These are phyloP conservation scores for Populus hybrid DNA, from an alignment of 441 rosid species.

Conservation along the genomic window DNA sequence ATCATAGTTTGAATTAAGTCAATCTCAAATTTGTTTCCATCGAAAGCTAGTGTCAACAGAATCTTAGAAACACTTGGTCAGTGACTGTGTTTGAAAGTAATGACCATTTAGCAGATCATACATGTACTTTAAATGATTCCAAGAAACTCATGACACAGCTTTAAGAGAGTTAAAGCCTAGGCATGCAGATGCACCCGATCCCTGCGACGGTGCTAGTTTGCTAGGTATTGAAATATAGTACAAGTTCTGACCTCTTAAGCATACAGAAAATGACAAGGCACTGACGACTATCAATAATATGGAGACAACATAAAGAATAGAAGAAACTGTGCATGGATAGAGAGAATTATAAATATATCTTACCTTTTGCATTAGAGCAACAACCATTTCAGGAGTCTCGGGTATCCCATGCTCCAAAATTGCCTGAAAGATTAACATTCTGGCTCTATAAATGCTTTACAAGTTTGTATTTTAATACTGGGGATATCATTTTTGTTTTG, in stretches of 20 bases:
- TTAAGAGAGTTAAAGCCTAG: not conserved
- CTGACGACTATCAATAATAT: not conserved
- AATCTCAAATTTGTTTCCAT: not conserved
- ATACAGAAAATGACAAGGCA: not conserved
- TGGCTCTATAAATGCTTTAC: conserved; percentile 3
- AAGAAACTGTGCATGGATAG: not conserved
- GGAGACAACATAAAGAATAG: not conserved
- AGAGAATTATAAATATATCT: not conserved
- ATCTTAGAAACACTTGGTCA: not conserved
- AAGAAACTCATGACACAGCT: not conserved
- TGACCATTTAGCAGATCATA: not conserved
- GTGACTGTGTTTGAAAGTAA: not conserved
- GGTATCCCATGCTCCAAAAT: conserved; percentile 79
- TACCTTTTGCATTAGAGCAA: conserved; percentile 83
- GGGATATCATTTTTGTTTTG: not conserved
- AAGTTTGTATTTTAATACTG: conserved; percentile 3
- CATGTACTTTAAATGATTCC: not conserved
- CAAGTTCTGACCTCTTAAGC: not conserved
- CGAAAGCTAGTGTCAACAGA: not conserved
- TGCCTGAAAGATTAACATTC: conserved; percentile 35
- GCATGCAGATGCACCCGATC: not conserved
- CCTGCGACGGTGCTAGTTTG: not conserved
- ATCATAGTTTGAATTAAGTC: conserved; percentile 6
- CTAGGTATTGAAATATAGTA: not conserved
- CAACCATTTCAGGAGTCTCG: conserved; percentile 62